phyloP scores from a whole-genome alignment of 2,329 filamentous ascomycete species.

The Cucurbitaria berberidis region DNA sequence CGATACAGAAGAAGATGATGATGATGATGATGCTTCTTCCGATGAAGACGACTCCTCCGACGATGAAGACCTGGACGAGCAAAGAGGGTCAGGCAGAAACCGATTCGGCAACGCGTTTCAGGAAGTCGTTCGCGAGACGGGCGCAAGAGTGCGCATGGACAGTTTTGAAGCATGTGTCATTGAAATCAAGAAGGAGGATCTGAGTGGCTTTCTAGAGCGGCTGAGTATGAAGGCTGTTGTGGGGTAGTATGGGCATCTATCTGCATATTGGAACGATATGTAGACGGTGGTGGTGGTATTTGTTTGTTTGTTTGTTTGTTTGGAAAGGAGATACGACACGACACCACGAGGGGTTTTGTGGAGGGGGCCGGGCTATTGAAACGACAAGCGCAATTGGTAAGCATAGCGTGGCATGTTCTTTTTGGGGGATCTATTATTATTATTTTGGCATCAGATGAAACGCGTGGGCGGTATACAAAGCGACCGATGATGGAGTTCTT shows the following conservation, averaged over 20 bases:
- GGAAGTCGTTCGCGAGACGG: constrained; percentile 91
- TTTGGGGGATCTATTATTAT: neutral
- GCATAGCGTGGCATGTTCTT: constrained; percentile 1
- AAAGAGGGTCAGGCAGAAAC: constrained; percentile 78
- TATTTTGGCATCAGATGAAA: neutral
- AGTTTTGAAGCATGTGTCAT: constrained; percentile 98
- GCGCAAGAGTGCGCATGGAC: constrained; percentile 86
- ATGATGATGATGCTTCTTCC: constrained; percentile 68
- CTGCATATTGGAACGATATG: no score
- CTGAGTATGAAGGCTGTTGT: constrained; percentile 90
- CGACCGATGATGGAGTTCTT: neutral
- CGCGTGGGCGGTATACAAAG: neutral
- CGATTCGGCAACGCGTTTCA: constrained; percentile 95
- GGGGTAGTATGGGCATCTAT: no score
- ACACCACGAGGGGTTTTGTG: neutral
- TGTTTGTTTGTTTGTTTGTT: no score
- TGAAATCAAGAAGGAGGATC: constrained; percentile 95
- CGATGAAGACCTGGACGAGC: constrained; percentile 59
- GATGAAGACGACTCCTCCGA: constrained; percentile 63
- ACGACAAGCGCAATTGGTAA: neutral
- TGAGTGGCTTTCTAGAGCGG: constrained; percentile 87
- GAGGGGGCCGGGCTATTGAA: neutral
- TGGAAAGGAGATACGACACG: no score
- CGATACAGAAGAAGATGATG: constrained; percentile 57
- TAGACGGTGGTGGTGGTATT: neutral